phyloP scores from a whole-genome alignment of 495 filamentous ascomycete species.

The Sphaerosporella brunnea region DNA sequence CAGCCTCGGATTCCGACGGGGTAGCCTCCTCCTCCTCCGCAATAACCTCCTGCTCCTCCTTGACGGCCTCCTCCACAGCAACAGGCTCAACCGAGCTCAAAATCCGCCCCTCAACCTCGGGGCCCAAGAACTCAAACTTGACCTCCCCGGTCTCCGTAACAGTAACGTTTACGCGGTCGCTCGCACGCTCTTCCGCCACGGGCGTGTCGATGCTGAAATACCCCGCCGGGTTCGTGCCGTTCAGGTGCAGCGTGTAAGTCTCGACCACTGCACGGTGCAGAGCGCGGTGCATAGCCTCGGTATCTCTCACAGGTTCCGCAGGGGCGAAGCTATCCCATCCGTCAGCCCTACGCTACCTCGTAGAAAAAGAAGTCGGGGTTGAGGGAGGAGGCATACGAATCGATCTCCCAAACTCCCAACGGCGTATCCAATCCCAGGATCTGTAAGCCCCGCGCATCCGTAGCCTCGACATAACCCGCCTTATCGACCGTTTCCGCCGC shows the following conservation, averaged over 20 bases:
- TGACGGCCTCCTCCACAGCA: neutral
- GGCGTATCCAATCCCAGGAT: conserved; percentile 8
- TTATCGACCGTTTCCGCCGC: too few species aligned
- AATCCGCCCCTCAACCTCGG: conserved; percentile 6
- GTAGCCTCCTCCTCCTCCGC: neutral
- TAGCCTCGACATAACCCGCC: conserved; percentile 11
- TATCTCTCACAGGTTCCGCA: neutral
- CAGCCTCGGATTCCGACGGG: neutral
- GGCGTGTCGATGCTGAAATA: neutral
- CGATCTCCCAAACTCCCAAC: conserved; percentile 12
- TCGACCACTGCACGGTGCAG: conserved; percentile 17
- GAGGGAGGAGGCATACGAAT: conserved; percentile 7
- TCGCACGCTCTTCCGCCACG: conserved; percentile 6
- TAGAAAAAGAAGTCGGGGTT: neutral
- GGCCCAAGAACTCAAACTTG: conserved; percentile 4
- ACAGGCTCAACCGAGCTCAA: conserved; percentile 4
- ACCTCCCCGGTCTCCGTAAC: conserved; percentile 6
- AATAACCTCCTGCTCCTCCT: neutral
- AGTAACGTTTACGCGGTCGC: conserved; percentile 2
- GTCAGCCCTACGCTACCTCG: neutral
- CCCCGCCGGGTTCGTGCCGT: neutral
- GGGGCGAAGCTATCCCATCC: neutral
- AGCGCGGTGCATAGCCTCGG: conserved; percentile 7
- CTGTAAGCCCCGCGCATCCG: conserved; percentile 11
- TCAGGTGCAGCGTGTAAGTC: conserved; percentile 7